Percentiles rank a stretch among this genome's conserved stretches.
These are phyloP conservation scores for Paecilomyces sp. DNA, from an alignment of 2,329 filamentous ascomycete genomes.

Conservation along the genomic window DNA sequence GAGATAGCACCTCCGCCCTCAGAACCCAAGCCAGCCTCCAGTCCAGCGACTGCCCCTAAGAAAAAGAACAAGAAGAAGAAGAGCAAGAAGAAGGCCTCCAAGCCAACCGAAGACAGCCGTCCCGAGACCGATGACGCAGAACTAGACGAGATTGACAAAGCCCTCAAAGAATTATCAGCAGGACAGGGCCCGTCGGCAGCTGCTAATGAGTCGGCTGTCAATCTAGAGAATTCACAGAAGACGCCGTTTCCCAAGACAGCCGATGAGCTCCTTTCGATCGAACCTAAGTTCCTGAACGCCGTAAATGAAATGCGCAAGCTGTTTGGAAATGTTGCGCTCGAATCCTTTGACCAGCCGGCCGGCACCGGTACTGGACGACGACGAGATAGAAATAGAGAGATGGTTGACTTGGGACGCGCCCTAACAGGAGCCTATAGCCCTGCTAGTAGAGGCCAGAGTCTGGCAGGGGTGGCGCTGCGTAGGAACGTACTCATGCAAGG, in stretches of 20 bases:
- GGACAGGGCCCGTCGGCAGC: conserved; percentile 19
- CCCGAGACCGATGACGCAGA: conserved; percentile 19
- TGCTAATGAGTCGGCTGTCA: conserved; percentile 10
- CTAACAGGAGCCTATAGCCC: conserved; percentile 47
- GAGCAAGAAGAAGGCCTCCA: conserved; percentile 21
- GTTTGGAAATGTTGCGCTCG: conserved; percentile 59
- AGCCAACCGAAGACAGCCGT: conserved; percentile 13
- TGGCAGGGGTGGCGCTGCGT: conserved; percentile 64
- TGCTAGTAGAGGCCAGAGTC: conserved; percentile 53
- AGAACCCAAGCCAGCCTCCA: conserved; percentile 12
- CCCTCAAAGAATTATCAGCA: conserved; percentile 53
- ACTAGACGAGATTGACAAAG: conserved; percentile 61
- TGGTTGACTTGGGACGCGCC: conserved; percentile 47
- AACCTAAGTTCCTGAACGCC: conserved; percentile 70
- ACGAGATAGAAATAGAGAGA: conserved; percentile 49
- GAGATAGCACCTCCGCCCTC: conserved; percentile 9
- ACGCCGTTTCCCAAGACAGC: conserved; percentile 28
- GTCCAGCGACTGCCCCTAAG: conserved; percentile 28
- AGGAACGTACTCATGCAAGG: conserved; percentile 80
- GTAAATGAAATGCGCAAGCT: conserved; percentile 83
- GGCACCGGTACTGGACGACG: conserved; percentile 37
- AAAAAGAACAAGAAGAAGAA: conserved; percentile 58
- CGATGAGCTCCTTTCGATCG: conserved; percentile 52
- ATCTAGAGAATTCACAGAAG: conserved; percentile 31
- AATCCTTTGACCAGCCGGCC: conserved; percentile 49